Conservation (phyloP, 108 stramenopile species). For the Discostella stelligeroides region DNA sequence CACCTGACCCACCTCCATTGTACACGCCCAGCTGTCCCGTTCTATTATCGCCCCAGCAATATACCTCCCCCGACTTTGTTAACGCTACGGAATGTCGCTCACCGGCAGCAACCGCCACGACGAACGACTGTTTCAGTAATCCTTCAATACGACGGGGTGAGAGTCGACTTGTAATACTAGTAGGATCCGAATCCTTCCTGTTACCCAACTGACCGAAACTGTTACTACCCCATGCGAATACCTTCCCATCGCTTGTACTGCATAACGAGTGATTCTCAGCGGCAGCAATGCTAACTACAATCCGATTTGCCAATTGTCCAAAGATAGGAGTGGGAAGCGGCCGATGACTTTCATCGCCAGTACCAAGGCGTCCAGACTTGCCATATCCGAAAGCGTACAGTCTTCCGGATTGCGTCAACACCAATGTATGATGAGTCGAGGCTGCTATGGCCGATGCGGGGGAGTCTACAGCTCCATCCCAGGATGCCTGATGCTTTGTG, state of each 20-base stretch:
- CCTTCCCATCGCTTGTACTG: conserved; percentile 59
- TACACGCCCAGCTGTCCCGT: conserved; percentile 70
- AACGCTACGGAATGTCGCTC: conserved; percentile 84
- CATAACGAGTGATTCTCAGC: conserved; percentile 86
- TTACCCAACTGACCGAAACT: conserved; percentile 82
- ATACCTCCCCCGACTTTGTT: conserved; percentile 71
- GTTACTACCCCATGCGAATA: conserved; percentile 82
- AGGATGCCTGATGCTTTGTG: background rate
- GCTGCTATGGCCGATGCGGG: conserved; percentile 75
- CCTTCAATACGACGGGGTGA: conserved; percentile 74
- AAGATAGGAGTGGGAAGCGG: conserved; percentile 68
- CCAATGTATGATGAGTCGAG: conserved; percentile 80
- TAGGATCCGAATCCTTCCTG: conserved; percentile 1
- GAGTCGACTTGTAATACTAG: conserved; percentile 30
- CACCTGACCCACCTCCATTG: conserved; percentile 41
- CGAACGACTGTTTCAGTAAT: conserved; percentile 59
- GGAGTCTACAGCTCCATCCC: conserved; percentile 38
- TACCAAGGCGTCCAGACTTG: conserved; percentile 80
- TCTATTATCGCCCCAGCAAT: conserved; percentile 84
- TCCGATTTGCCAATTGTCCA: conserved; percentile 54
- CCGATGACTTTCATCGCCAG: conserved; percentile 68
- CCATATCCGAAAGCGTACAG: conserved; percentile 80
- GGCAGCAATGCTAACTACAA: conserved; percentile 74
- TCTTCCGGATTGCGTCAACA: conserved; percentile 64
- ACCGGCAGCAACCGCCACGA: conserved; percentile 78